Base-by-base conservation (phyloP, 179 eudicot genomes). In the Actinidia chinensis region DNA sequence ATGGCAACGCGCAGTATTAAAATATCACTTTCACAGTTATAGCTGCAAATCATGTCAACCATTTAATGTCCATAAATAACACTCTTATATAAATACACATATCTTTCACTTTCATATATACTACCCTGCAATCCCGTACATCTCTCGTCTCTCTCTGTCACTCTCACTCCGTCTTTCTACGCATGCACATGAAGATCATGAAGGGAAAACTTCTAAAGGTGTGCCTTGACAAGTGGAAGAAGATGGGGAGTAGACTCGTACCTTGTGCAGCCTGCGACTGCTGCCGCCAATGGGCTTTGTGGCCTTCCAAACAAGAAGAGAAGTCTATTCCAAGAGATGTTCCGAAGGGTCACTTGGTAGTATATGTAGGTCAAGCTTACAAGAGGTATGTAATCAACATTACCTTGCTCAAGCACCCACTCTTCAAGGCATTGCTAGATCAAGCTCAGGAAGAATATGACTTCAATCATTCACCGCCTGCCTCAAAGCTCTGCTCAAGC, bases 341-440 rank as follows among this genome's bases (percentile, higher is more conserved):
- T 46, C 93, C 93, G 1, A 88, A 83, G 80, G 93, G 93, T 23
- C 93, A 90, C 75, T 47, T 88, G 85, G 93, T 85, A 44, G 89
- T 90, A 11, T 90, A 88, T 71, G 90, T 90, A 25, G 93, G 93
- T 4, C 80, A 85, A 74, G 75, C 73, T 64, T 81, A 81, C 42
- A 85, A 74, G 79, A 88, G 93, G 65, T 86, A 78, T 78, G 91
- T 90, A 18, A 86, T 90, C 84, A 88, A 80, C 56, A 84, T 89
- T 52, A 77, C 72, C 64, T 44, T 90, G 12, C 87, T 90, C 52
- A 81, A 86, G 25, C 85, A 90, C 60, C 93, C 91, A 17, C 82
- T 88, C 73, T 90, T 90, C 75, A 78, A 71, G 79, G 90, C 88
- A 15, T 70, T 90, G 79, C 78, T 90, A 28, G 93, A 90, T 79